Evolutionary conservation across 805 yeast species (phyloP).

Genomic region (Sugiyamaella floridensis): DNA sequence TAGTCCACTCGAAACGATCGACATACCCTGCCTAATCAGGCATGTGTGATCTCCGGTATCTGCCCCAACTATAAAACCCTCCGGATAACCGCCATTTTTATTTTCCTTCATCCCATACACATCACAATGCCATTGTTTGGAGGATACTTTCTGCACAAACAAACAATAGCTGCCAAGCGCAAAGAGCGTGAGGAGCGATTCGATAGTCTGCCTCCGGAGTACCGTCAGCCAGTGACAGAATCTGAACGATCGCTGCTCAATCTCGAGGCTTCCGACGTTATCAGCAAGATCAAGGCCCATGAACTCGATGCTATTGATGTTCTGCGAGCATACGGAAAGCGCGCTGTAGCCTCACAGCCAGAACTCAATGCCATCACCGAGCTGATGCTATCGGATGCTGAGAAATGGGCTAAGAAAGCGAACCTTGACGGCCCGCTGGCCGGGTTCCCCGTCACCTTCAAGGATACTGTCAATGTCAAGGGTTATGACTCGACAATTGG

Average conservation of each 20-base stretch:
- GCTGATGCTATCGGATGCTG: slow-evolving; percentile 60
- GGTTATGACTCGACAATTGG: slow-evolving; percentile 51
- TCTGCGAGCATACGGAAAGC: slow-evolving; percentile 56
- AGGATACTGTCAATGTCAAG: slow-evolving; percentile 46
- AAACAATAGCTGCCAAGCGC: slow-evolving; percentile 25
- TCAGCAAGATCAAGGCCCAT: not conserved
- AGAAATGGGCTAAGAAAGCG: slow-evolving; percentile 46
- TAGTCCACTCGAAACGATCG: not conserved
- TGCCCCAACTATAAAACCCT: not conserved
- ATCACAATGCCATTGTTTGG: not conserved
- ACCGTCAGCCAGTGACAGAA: slow-evolving; percentile 32
- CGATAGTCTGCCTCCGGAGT: slow-evolving; percentile 31
- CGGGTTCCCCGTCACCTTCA: slow-evolving; percentile 57
- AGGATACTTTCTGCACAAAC: slow-evolving; percentile 13
- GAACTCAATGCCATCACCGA: slow-evolving; percentile 55
- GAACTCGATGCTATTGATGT: slow-evolving; percentile 45
- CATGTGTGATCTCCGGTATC: not conserved
- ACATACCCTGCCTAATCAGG: not conserved
- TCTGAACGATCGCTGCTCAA: slow-evolving; percentile 34
- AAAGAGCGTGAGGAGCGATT: slow-evolving; percentile 32
- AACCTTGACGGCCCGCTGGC: slow-evolving; percentile 56
- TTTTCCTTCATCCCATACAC: not conserved
- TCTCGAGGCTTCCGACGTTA: slow-evolving; percentile 36
- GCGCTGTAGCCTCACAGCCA: slow-evolving; percentile 59
- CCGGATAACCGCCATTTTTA: not conserved